Conservation (phyloP, 805 yeast species). For the Lipomyces yamanashiensis region DNA sequence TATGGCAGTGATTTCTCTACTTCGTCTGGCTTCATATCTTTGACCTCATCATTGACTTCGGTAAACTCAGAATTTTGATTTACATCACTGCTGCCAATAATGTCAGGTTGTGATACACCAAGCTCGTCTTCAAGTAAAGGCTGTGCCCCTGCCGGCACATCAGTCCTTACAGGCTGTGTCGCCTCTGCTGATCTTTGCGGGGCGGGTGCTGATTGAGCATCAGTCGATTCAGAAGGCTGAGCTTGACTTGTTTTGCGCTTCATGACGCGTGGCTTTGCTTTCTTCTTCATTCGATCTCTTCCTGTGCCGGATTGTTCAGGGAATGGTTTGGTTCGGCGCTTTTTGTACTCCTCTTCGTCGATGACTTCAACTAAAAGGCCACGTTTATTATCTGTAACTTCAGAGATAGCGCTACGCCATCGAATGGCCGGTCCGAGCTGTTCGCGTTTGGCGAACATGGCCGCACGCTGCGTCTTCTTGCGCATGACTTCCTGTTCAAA, state of each 20-base stretch:
- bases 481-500: constrained; percentile 83
- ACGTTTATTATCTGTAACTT: constrained; percentile 49
- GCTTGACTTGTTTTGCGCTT: constrained; percentile 4
- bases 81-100: too few relatives aligned
- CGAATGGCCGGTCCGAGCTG: constrained; percentile 65
- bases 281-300: constrained; percentile 21
- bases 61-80: too few relatives aligned
- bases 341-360: constrained; percentile 44
- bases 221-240: constrained; percentile 11
- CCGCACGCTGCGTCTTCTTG: constrained; percentile 74
- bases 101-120: too few relatives aligned
- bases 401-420: constrained; percentile 53
- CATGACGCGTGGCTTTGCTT: constrained; percentile 27
- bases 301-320: constrained; percentile 12
- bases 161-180: too few relatives aligned
- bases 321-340: constrained; percentile 5
- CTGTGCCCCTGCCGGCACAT: too few relatives aligned
- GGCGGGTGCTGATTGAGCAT: background rate
- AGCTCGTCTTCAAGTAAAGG: too few relatives aligned
- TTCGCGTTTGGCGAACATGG: constrained; percentile 61
- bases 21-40: too few relatives aligned
- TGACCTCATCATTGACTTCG: too few relatives aligned
- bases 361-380: constrained; percentile 27
- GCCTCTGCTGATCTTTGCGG: background rate
- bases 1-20: too few relatives aligned